A percentile compares a stretch with the other conserved stretches of the same genome.
Conservation (phyloP, 2,329 filamentous ascomycete species). For the Geoglossum cookeanum region DNA sequence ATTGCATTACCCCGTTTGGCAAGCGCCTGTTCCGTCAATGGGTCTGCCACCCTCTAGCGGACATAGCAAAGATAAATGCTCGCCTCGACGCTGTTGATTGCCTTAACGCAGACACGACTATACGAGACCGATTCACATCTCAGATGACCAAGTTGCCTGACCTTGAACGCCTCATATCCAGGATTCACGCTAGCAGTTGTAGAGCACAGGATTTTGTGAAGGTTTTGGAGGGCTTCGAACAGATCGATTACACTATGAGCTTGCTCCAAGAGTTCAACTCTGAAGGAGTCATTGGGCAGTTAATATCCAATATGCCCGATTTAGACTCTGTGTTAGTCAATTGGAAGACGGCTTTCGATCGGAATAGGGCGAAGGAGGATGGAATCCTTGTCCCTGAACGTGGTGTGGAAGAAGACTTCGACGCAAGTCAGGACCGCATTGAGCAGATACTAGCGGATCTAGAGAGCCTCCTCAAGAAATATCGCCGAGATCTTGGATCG, state of each 20-base stretch:
- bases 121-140: conserved; percentile 74
- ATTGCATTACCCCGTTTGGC: conserved; percentile 89
- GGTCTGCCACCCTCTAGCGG: conserved; percentile 88
- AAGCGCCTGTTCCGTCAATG: conserved; percentile 92
- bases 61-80: conserved; percentile 76
- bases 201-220: conserved; percentile 81
- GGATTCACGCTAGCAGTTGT: conserved; percentile 82
- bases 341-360: conserved; percentile 88
- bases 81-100: conserved; percentile 86
- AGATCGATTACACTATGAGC: conserved; percentile 86
- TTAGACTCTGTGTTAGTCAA: conserved; percentile 53
- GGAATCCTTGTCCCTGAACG: conserved; percentile 69
- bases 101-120: conserved; percentile 60
- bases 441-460: conserved; percentile 57
- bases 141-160: conserved; percentile 87
- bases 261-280: conserved; percentile 54
- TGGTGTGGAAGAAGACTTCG: conserved; percentile 83
- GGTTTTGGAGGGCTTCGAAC: conserved; percentile 89
- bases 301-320: conserved; percentile 74
- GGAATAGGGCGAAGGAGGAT: conserved; percentile 54
- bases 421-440: conserved; percentile 60
- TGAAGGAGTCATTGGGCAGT: conserved; percentile 67
- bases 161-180: conserved; percentile 80
- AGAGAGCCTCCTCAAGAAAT: conserved; percentile 47
- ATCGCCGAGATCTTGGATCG: conserved; percentile 55